phyloP scores from a whole-genome alignment of 1,284 basidiomycete genomes.

The Puccinia novopanici region DNA sequence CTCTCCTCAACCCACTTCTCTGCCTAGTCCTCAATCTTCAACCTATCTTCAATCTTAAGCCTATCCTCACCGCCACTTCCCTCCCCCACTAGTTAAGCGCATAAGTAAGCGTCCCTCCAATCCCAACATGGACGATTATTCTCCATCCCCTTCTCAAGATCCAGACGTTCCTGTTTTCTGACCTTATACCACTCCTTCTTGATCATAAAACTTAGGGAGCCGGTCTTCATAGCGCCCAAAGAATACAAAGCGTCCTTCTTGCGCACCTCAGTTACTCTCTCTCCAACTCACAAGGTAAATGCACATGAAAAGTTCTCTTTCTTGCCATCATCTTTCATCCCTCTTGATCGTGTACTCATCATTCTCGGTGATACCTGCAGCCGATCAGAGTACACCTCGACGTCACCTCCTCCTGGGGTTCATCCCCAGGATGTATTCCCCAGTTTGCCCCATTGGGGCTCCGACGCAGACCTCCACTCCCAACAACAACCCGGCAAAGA shows the following conservation, averaged over 20 bases:
- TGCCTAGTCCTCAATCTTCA: too few species aligned
- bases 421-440: neutral
- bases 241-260: neutral
- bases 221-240: neutral
- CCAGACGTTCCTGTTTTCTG: neutral
- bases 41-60: too few species aligned
- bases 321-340: neutral
- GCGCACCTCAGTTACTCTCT: neutral
- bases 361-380: neutral
- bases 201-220: neutral
- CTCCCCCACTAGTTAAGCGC: neutral
- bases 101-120: neutral
- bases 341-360: neutral
- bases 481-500: neutral
- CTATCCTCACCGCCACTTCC: too few species aligned
- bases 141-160: neutral
- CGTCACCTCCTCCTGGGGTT: too few species aligned
- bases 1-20: too few species aligned
- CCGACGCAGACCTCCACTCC: neutral
- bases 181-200: neutral
- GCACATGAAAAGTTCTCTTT: neutral
- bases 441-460: constrained; percentile 2
- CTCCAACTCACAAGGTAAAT: neutral
- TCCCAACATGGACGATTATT: neutral
- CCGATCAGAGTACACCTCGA: neutral